Conservation (phyloP, 78 protist genomes). For the Monosiga brevicollis region DNA sequence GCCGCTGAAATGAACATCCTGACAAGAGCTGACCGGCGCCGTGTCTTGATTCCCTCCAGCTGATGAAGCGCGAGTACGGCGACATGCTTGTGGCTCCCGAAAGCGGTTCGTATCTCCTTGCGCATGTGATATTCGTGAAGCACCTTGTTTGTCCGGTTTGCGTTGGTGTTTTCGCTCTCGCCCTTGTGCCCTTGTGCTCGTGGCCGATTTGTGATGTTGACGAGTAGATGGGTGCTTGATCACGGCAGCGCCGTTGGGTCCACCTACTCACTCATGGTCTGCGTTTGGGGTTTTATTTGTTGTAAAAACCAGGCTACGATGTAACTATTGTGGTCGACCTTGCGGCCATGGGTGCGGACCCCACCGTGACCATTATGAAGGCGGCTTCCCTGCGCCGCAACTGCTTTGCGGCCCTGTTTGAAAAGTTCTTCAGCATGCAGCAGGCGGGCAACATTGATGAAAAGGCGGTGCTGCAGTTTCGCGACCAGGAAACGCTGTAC, state of each 20-base stretch:
- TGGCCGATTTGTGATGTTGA: too few species aligned
- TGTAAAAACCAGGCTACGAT: too few species aligned
- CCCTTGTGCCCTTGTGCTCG: too few species aligned
- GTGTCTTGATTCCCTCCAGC: not conserved
- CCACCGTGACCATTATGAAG: not conserved
- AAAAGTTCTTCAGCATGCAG: not conserved
- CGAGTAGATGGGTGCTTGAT: too few species aligned
- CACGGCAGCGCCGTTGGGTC: too few species aligned
- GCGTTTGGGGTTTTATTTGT: too few species aligned
- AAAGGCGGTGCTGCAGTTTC: not conserved
- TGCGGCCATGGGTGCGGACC: not conserved
- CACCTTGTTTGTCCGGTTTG: too few species aligned
- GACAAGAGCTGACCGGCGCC: conserved; percentile 11
- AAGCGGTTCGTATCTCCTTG: not conserved
- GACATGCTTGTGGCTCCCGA: conserved; percentile 35
- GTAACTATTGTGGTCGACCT: not conserved
- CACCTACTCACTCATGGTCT: too few species aligned
- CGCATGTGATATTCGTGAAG: too few species aligned
- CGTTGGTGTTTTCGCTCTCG: too few species aligned
- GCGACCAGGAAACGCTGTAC: conserved; percentile 13
- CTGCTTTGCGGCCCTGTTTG: not conserved
- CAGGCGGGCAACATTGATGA: not conserved
- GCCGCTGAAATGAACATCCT: too few species aligned
- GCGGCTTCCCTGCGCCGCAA: not conserved
- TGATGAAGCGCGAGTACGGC: conserved; percentile 34